phyloP scores from a whole-genome alignment of 176 grass and related monocot species.

The Carex cristatella region DNA sequence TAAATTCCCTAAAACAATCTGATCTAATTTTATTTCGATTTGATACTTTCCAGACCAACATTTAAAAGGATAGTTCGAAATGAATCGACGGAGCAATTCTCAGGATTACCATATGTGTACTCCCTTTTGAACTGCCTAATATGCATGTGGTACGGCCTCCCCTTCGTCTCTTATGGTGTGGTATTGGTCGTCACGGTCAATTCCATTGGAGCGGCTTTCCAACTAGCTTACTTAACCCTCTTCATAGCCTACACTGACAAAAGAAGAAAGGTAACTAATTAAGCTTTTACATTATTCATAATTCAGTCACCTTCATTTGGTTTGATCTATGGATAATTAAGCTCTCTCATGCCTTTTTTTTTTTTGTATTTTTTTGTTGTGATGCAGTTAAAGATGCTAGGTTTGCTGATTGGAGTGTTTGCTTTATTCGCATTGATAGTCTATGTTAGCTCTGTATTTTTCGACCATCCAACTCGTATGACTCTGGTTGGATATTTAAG shows the following conservation, averaged over 20 bases:
- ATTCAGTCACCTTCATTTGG: background rate
- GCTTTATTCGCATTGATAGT: conserved; percentile 31
- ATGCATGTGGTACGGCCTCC: conserved; percentile 89
- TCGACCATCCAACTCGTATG: conserved; percentile 43
- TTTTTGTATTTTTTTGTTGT: background rate
- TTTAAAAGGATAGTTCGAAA: conserved; percentile 64
- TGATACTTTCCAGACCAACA: conserved; percentile 41
- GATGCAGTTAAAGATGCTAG: conserved; percentile 47
- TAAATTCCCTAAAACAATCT: background rate
- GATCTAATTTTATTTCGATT: background rate
- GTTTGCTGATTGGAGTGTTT: conserved; percentile 32
- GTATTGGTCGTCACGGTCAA: conserved; percentile 75
- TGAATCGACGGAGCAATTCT: conserved; percentile 77
- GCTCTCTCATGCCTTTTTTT: background rate
- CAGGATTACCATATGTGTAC: conserved; percentile 54
- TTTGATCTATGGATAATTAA: background rate
- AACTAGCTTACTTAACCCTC: conserved; percentile 56
- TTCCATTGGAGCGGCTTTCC: conserved; percentile 52
- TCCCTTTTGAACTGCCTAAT: conserved; percentile 83
- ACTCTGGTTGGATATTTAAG: conserved; percentile 47
- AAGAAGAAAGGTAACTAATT: conserved; percentile 36
- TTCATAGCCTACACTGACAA: conserved; percentile 59
- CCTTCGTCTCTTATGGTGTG: conserved; percentile 45
- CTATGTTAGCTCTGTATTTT: conserved; percentile 32
- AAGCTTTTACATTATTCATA: background rate